Conservation (phyloP, 176 grass and related monocot genomes). For the Ampelocalamus luodianensis region DNA sequence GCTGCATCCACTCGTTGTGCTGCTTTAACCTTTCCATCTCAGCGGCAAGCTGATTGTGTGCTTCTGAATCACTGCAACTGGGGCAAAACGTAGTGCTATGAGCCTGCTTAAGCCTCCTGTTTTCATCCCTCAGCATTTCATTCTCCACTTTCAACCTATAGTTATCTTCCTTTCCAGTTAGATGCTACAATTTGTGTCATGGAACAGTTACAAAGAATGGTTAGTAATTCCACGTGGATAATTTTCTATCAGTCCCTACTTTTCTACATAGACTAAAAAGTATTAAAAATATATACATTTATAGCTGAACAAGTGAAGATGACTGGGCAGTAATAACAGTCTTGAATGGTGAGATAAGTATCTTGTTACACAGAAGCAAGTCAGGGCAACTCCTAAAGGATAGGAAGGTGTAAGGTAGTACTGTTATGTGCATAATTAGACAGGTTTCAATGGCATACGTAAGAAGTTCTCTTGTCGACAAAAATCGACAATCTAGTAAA, state of each 20-base stretch:
- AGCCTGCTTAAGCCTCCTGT: conserved; percentile 40
- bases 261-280: background rate
- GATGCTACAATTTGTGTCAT: conserved; percentile 44
- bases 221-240: conserved; percentile 21
- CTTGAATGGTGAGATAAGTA: background rate
- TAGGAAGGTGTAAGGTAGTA: background rate
- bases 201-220: background rate
- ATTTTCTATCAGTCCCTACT: background rate
- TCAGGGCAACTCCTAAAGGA: background rate
- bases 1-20: conserved; percentile 41
- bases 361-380: background rate
- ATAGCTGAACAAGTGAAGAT: background rate
- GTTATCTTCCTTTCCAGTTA: conserved; percentile 57
- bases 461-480: background rate
- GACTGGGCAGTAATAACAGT: background rate
- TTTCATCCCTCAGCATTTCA: conserved; percentile 53
- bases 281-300: background rate
- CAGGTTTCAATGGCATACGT: background rate
- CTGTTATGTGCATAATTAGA: background rate
- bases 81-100: conserved; percentile 21
- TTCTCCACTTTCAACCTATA: conserved; percentile 59
- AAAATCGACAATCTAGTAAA: background rate
- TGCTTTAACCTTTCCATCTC: conserved; percentile 44
- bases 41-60: conserved; percentile 5
- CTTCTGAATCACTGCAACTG: conserved; percentile 29